Base-by-base conservation (phyloP, 306 rosid species). In the Cucurbita argyrosperma region DNA sequence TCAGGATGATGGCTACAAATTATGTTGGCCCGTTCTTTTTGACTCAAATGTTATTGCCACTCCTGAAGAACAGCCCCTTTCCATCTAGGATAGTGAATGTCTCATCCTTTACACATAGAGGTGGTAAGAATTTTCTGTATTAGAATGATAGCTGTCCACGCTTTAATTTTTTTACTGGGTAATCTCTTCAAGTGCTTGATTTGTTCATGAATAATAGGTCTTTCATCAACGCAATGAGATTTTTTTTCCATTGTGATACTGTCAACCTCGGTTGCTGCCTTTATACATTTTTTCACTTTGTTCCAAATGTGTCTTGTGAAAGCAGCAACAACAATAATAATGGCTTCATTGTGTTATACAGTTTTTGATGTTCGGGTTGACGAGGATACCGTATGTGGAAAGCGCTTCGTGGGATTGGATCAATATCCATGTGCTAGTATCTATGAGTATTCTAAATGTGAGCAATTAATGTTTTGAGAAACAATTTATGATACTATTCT, bases 81-180 rank as follows among this genome's bases (percentile, higher is more conserved):
- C 85, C 98, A 76, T 83, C 98, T 62, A 88, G 88, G 69, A 67
- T 93, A 72, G 92, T 93, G 82, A 93, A 93, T 78, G 90, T 90
- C 60, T 72, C 96, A 64, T 93, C 94, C 76, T 93, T 93, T 74
- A 93, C 97, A 21, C 97, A 90, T 87, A 88, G 85, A 80, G 79
- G 42, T 69, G 98, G 92, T 93, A 76, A 74, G 81, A 80, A 55
- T 80, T 50, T 19, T 72, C 54, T 26, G 4, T 19, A 49, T 66
- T 66, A 3, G 55, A 67, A 67, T 12, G 15, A 46, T 43, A 47
- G 49, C 18, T 68, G 5, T 7, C 13, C 15, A 68, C 16, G 4
- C n/a, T 66, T 66, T 10, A 40, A 12, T 42, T 42, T 40, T 16
- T 10, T 65, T 65, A 42, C 21, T 18, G 38, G 38, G 6, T 43